Evolutionary conservation across 2,329 filamentous ascomycete genomes (phyloP), one percentile per base, ranked within the genome.

Genomic region (Arthrobotrys iridis): DNA sequence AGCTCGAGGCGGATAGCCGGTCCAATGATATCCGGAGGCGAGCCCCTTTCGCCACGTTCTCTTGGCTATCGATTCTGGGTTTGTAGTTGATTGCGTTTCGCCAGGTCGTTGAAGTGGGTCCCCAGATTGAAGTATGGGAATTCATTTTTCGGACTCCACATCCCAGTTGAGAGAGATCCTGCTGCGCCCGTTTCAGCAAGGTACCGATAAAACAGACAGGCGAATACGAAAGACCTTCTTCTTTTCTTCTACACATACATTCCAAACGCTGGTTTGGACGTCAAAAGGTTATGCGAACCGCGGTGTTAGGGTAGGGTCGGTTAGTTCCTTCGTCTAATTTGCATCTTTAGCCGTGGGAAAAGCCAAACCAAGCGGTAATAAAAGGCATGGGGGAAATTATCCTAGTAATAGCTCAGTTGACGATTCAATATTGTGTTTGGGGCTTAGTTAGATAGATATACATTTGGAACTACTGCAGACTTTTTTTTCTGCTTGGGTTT

Each of bases 141-240:
- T n/a, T n/a, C n/a, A 52, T 45, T 10, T 37, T 11, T 37, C n/a
- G n/a, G n/a, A 55, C 50, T 55, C 50, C 50, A 55, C 50, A 55
- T 55, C 37, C 50, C 30, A 55, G 11, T n/a, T n/a, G n/a, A n/a
- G n/a, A 40, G 18, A 55, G 50, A 52, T n/a, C n/a, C n/a, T 52
- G 15, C 46, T 35, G 46, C 26, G n/a, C 50, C 10, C 50, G 50
- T 55, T 55, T 55, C 50, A 55, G 50, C 50, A 55, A 55, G 50
- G 50, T 33, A 37, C 10, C 50, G 50, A 55, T 55, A 55, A 35
- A 55, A 55, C 30, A 15, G 18, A 55, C n/a, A 55, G 30, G 10
- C 50, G 50, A 55, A 37, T 55, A 55, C 50, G 30, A 55, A 18
- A 37, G 30, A 55, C 50, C 4, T 24, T 55, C 37, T 30, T 20